Conservation (phyloP, 257 asterid species). For the Coffea eugenioides region DNA sequence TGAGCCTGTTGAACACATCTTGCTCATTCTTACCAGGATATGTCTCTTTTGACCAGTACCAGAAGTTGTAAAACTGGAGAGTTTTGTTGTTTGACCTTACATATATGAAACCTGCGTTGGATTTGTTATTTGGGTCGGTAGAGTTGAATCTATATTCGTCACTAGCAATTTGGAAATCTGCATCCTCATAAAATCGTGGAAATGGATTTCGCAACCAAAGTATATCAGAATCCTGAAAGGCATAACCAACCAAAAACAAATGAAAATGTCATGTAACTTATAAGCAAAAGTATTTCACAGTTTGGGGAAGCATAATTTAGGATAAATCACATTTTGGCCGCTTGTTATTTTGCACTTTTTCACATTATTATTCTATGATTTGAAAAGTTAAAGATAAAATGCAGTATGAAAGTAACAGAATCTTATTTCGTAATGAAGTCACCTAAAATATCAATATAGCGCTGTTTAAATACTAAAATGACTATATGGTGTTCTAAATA, state of each 20-base stretch:
- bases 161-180: constrained; percentile 50
- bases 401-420: too few species aligned
- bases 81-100: constrained; percentile 43
- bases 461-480: too few species aligned
- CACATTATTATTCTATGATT: too few species aligned
- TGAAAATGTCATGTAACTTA: not conserved
- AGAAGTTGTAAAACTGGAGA: constrained; percentile 45
- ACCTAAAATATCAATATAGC: too few species aligned
- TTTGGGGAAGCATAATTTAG: too few species aligned
- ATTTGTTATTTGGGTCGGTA: constrained; percentile 30
- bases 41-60: constrained; percentile 36
- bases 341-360: too few species aligned
- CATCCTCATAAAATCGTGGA: constrained; percentile 36
- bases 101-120: constrained; percentile 53
- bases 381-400: too few species aligned
- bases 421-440: too few species aligned
- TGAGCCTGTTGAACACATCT: constrained; percentile 47
- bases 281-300: too few species aligned
- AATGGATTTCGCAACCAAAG: constrained; percentile 61
- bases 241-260: not conserved
- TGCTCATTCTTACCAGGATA: constrained; percentile 48
- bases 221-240: constrained; percentile 52
- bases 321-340: too few species aligned
- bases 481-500: too few species aligned
- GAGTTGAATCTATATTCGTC: constrained; percentile 31